These are phyloP conservation scores for Sporopachydermia quercuum DNA, from an alignment of 805 yeast genomes.

Conservation along the genomic window DNA sequence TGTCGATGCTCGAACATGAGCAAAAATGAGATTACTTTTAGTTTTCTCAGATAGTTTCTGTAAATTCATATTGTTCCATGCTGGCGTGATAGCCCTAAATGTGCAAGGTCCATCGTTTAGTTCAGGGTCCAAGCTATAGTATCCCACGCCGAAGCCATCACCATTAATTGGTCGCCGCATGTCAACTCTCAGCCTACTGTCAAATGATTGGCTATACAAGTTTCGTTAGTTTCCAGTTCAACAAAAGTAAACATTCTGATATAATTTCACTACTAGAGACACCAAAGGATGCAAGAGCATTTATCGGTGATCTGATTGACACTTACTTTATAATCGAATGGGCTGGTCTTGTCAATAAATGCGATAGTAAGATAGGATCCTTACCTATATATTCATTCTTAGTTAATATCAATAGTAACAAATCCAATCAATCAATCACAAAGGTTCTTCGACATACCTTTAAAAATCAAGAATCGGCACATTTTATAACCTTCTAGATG, in stretches of 20 bases:
- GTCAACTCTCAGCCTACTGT: slow-evolving; percentile 75
- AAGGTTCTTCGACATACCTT: slow-evolving; percentile 20
- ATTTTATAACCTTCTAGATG: no score
- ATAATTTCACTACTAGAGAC: background rate
- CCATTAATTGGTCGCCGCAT: slow-evolving; percentile 84
- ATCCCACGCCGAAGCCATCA: slow-evolving; percentile 97
- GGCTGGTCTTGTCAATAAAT: slow-evolving; percentile 84
- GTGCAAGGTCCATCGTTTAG: slow-evolving; percentile 71
- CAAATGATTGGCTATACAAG: slow-evolving; percentile 75
- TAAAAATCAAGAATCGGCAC: slow-evolving; percentile 89
- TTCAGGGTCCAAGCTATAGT: slow-evolving; percentile 45
- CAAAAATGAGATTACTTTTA: slow-evolving; percentile 70
- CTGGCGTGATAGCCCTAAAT: slow-evolving; percentile 92
- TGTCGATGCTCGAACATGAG: slow-evolving; percentile 92
- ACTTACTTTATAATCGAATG: slow-evolving; percentile 78
- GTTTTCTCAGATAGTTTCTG: slow-evolving; percentile 82
- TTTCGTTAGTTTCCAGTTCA: background rate
- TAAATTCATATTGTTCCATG: slow-evolving; percentile 91
- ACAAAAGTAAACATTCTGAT: background rate
- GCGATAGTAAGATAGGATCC: slow-evolving; percentile 75
- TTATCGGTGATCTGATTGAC: background rate
- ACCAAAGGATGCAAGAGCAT: background rate
- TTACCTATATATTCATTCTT: slow-evolving; percentile 30
- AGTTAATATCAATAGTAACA: background rate
- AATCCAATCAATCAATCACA: background rate